Evolutionary conservation across 192 early-diverging fungal genomes (phyloP).

Genomic region (Spizellomyces punctatus): DNA sequence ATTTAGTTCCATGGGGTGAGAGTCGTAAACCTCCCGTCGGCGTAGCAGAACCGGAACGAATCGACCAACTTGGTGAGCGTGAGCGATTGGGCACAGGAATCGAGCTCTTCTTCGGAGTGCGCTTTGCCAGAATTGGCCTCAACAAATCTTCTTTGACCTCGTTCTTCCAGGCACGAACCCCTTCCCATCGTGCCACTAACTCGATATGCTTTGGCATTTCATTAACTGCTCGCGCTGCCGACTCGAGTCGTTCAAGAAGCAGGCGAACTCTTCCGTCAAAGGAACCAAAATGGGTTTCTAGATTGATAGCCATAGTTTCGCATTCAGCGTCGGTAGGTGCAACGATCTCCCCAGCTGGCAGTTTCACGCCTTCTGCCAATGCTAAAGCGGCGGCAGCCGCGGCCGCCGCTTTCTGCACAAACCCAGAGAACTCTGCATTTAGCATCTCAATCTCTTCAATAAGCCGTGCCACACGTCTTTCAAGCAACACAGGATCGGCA

Average conservation of each 20-base stretch:
- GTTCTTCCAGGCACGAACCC: neutral
- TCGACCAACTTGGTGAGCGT: neutral
- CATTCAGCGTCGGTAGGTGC: constrained; percentile 14
- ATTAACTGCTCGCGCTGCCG: neutral
- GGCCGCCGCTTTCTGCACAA: constrained; percentile 18
- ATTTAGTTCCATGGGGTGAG: neutral
- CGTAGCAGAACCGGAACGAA: neutral
- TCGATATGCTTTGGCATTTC: constrained; percentile 6
- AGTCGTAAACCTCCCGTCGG: neutral
- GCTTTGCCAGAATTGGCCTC: neutral
- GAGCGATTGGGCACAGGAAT: neutral
- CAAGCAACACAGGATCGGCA: constrained; percentile 4
- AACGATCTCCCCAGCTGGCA: constrained; percentile 8
- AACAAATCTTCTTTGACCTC: neutral
- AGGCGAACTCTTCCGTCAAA: neutral
- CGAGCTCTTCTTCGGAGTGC: neutral
- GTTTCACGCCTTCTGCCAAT: constrained; percentile 16
- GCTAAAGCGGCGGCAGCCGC: constrained; percentile 23
- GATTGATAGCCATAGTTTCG: neutral
- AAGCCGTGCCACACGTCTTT: constrained; percentile 8
- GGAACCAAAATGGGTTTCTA: neutral
- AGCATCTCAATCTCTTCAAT: constrained; percentile 3
- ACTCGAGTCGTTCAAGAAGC: constrained; percentile 8
- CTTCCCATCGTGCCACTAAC: constrained; percentile 11
- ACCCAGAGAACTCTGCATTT: constrained; percentile 4